Percentiles rank a stretch among this genome's conserved stretches.
Conservation (phyloP, 208 protist species). For the Trichomonas tenax region DNA sequence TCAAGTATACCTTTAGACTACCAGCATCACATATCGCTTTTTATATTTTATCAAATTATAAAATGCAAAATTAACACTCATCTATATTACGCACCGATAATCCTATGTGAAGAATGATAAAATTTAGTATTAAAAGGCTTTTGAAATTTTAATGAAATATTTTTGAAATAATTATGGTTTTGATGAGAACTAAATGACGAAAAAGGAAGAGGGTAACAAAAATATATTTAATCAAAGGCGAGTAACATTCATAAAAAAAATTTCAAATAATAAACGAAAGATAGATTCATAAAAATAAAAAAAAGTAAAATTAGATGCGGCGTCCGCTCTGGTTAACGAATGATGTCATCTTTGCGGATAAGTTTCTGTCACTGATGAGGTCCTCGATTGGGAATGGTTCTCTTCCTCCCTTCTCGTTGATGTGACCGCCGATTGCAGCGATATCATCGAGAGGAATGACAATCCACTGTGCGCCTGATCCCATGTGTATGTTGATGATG, state of each 20-base stretch:
- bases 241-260: not conserved
- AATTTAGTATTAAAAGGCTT: too few species aligned
- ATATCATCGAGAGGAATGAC: not conserved
- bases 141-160: too few species aligned
- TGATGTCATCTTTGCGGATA: not conserved
- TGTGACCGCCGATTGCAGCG: not conserved
- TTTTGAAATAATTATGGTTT: too few species aligned
- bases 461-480: not conserved
- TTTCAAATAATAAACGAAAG: not conserved
- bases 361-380: not conserved
- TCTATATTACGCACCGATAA: too few species aligned
- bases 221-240: too few species aligned
- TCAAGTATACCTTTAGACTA: too few species aligned
- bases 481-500: not conserved
- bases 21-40: too few species aligned
- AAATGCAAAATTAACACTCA: too few species aligned
- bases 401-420: not conserved
- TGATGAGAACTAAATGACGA: too few species aligned
- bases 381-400: not conserved
- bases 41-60: too few species aligned
- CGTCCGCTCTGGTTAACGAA: not conserved
- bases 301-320: not conserved
- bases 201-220: too few species aligned
- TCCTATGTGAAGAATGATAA: too few species aligned
- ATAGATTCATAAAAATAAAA: not conserved